Conservation (phyloP, 2,329 filamentous ascomycete species). For the Alternaria hordeiaustralica region DNA sequence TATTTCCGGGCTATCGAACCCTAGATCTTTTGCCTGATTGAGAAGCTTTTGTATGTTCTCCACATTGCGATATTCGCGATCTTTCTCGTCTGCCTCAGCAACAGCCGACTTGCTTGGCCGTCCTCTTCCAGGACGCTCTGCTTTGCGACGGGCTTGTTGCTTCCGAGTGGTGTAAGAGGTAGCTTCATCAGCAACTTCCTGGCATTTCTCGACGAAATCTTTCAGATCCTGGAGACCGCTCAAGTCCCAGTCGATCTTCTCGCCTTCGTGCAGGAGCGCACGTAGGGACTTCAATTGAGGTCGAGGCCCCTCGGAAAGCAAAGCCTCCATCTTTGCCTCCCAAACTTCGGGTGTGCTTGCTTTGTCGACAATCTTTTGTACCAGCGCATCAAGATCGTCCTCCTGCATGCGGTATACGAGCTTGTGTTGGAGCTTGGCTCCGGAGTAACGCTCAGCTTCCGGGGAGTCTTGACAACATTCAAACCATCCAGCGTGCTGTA, state of each 20-base stretch:
- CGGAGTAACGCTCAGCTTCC: slow-evolving; percentile 70
- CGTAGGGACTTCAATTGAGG: slow-evolving; percentile 88
- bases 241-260: slow-evolving; percentile 92
- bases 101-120: slow-evolving; percentile 66
- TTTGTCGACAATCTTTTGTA: slow-evolving; percentile 83
- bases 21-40: slow-evolving; percentile 80
- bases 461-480: slow-evolving; percentile 75
- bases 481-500: slow-evolving; percentile 79
- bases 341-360: slow-evolving; percentile 84
- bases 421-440: slow-evolving; percentile 65
- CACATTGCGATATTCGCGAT: slow-evolving; percentile 84
- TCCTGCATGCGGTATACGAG: slow-evolving; percentile 80
- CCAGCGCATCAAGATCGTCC: slow-evolving; percentile 69
- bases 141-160: slow-evolving; percentile 95
- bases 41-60: slow-evolving; percentile 88
- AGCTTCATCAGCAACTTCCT: slow-evolving; percentile 97
- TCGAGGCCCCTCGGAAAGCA: slow-evolving; percentile 81
- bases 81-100: slow-evolving; percentile 82
- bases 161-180: slow-evolving; percentile 96
- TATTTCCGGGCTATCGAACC: slow-evolving; percentile 94
- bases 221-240: slow-evolving; percentile 81
- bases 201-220: slow-evolving; percentile 92
- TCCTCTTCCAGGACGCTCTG: slow-evolving; percentile 83
- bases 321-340: slow-evolving; percentile 86
- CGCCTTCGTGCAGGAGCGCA: slow-evolving; percentile 85